Evolutionary conservation across 352 stramenopile genomes (phyloP), one percentile per base, ranked within the genome.

Genomic region (Peronospora farinosa): DNA sequence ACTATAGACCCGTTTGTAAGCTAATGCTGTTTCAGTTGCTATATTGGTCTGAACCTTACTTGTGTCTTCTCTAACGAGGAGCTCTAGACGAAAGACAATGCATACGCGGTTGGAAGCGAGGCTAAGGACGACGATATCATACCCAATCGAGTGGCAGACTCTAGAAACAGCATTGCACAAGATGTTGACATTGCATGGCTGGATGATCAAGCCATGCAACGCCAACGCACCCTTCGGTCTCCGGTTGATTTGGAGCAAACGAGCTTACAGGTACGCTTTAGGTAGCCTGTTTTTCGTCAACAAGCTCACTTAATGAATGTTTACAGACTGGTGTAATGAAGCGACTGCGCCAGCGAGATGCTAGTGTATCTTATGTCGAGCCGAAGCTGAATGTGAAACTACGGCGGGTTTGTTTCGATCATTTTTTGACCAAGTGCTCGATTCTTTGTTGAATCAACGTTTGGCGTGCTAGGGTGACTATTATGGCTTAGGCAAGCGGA

Each of bases 311-410:
- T 8, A 13, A 11, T 40, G 7, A 9, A 31, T 51, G 19, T 28
- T 41, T 3, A 25, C 39, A 67, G 62, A 15, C 17, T 40, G 45
- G 37, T 49, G 16, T 47, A 0, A 45, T 62, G 25, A 66, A 60
- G 17, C 63, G 52, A 30, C 60, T 80, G 25, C 74, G 77, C 11
- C 49, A 64, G 5, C 74, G 78, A 42, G 66, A 69, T 45, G 30
- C 63, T 16, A 51, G 41, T 7, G 33, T 75, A 5, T 74, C 67
- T n/a, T 89, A 86, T 36, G 48, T 76, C 10, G 74, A 87, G 40
- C 67, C 75, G 1, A 81, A 70, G 37, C 42, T 86, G 28, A 87
- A 85, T 54, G 55, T 55, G 23, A 89, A 87, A 50, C 67, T 86
- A 35, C 74, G 75, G 0, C 63, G 61, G 44, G 78, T 89, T 40